Conservation (phyloP, 2,329 filamentous ascomycete genomes). For the Botryosphaeria dothidea region DNA sequence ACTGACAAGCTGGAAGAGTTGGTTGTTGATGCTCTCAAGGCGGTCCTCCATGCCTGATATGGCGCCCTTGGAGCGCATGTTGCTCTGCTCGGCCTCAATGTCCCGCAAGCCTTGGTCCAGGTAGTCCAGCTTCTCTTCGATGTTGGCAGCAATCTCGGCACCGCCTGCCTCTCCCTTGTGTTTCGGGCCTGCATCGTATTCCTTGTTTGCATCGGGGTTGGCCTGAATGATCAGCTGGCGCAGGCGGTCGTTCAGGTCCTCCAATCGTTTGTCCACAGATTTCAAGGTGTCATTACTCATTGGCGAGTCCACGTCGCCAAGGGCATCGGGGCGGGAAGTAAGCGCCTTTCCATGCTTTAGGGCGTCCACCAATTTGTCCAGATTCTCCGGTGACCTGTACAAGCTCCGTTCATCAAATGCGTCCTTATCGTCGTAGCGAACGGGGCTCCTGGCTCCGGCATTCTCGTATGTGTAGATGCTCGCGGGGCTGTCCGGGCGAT, state of each 20-base stretch:
- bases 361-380: conserved; percentile 52
- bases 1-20: conserved; percentile 54
- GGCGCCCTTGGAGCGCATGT: conserved; percentile 22
- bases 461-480: conserved; percentile 72
- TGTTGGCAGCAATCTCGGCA: conserved; percentile 23
- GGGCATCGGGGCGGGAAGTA: conserved; percentile 24
- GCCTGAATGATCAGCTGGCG: conserved; percentile 66
- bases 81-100: conserved; percentile 59
- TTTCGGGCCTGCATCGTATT: conserved; percentile 34
- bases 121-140: conserved; percentile 67
- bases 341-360: conserved; percentile 33
- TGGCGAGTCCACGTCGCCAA: conserved; percentile 27
- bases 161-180: conserved; percentile 22
- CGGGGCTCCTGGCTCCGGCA: conserved; percentile 41
- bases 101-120: conserved; percentile 65
- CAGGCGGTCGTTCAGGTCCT: conserved; percentile 66
- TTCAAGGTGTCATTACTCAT: conserved; percentile 18
- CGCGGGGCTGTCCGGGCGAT: conserved; percentile 71
- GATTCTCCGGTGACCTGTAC: conserved; percentile 68
- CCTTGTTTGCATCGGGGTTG: conserved; percentile 52
- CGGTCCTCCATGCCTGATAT: conserved; percentile 39
- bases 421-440: conserved; percentile 56
- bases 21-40: conserved; percentile 58
- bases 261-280: conserved; percentile 63
- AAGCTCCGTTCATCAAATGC: conserved; percentile 77